phyloP scores from a whole-genome alignment of 1,284 basidiomycete species.

The Moniliophthora roreri region DNA sequence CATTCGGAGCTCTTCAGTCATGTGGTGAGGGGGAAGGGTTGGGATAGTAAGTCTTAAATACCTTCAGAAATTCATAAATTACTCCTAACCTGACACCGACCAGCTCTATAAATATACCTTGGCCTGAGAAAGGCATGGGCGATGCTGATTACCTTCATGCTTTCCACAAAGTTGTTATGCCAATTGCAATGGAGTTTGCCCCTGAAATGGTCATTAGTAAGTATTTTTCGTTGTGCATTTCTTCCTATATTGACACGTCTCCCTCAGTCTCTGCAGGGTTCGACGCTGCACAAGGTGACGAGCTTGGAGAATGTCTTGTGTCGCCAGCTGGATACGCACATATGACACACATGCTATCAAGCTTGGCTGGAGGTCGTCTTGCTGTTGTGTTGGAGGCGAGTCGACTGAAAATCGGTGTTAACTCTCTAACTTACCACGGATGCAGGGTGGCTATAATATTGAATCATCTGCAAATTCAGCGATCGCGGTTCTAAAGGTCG shows the following conservation, averaged over 20 bases:
- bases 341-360: constrained; percentile 95
- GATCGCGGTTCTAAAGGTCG: constrained; percentile 79
- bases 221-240: constrained; percentile 23
- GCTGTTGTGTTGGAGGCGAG: constrained; percentile 92
- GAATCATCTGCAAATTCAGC: constrained; percentile 88
- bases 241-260: constrained; percentile 4
- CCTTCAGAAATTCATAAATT: not conserved
- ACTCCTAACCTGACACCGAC: constrained; percentile 16
- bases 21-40: constrained; percentile 83
- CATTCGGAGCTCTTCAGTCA: constrained; percentile 84
- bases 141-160: constrained; percentile 98
- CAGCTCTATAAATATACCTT: constrained; percentile 95
- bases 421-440: constrained; percentile 2
- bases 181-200: constrained; percentile 93
- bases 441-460: constrained; percentile 93
- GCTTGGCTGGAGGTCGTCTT: constrained; percentile 86
- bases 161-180: constrained; percentile 96
- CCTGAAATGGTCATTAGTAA: constrained; percentile 95
- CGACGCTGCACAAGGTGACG: constrained; percentile 93
- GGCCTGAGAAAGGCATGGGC: constrained; percentile 86
- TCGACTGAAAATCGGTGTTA: constrained; percentile 1
- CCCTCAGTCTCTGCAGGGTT: constrained; percentile 92
- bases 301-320: constrained; percentile 88
- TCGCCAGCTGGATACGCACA: constrained; percentile 95
- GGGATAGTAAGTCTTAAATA: constrained; percentile 68